Evolutionary conservation across 1,139 yeast species (phyloP), one percentile per base, ranked within the genome.

Genomic region (Lodderomyces metapsilosis): DNA sequence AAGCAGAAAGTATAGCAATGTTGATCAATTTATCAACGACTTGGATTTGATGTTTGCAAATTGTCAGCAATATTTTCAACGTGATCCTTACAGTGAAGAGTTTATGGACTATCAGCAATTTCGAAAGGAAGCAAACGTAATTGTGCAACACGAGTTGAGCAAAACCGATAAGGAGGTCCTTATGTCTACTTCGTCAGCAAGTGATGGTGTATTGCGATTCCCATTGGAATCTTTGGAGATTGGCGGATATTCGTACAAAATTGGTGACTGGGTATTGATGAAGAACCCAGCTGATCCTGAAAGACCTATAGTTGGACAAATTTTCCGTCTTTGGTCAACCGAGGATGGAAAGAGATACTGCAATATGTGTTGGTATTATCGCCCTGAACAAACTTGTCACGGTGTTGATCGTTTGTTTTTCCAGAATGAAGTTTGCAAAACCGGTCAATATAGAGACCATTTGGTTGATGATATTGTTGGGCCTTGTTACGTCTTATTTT

Each of bases 341-440:
- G 76, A 79, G 43, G 96, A 89, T 54, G 95, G 94, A 12, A 83
- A 86, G 49, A 76, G 84, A 47, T 91, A 92, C 80, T 77, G 92
- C 57, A 92, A 92, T 57, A 96, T 88, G 31, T 92, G 98, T 68
- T 92, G 98, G 98, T 92, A 91, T 64, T 86, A 88, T 57, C 81
- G 98, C 47, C 96, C 98, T 0, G 98, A 92, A 61, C 98, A 94
- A 71, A 92, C 98, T 0, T 95, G 94, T 37, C 98, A 92, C 62
- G 79, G 94, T 52, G 85, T 76, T 41, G 98, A 92, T 62, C 74
- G 96, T 57, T 68, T 89, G 44, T 92, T 94, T 60, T 88, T 86
- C 62, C 88, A 84, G 53, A 89, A 92, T 57, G 98, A 92, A 65
- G 98, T 92, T 25, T 88, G 94, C 62, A 92, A 92, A 63, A 86